These are phyloP conservation scores for Gnaphalium uliginosum DNA, from an alignment of 129 eudicot genomes.

Conservation along the genomic window DNA sequence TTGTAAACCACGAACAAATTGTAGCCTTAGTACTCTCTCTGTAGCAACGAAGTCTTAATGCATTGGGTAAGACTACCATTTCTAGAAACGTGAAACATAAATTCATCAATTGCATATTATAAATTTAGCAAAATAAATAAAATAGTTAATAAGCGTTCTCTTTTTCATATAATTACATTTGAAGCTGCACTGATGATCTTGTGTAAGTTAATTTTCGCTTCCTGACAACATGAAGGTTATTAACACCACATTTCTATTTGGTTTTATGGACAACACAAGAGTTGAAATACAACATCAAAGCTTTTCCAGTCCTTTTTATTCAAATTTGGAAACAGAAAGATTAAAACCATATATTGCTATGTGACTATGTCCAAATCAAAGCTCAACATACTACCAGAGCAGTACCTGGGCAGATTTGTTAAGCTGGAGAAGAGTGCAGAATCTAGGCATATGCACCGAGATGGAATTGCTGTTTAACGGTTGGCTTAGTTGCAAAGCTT, in stretches of 20 bases:
- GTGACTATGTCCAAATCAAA: neutral
- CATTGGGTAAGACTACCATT: neutral
- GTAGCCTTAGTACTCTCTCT: neutral
- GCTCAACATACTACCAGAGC: neutral
- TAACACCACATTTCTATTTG: neutral
- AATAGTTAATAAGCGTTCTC: neutral
- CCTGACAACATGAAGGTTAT: neutral
- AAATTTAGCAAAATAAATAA: neutral
- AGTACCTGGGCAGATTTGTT: constrained; percentile 98
- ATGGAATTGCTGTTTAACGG: constrained; percentile 98
- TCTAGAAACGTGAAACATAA: neutral
- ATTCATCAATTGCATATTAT: neutral
- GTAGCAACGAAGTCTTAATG: constrained; percentile 2
- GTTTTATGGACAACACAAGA: neutral
- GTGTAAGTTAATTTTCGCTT: neutral
- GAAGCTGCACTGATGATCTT: neutral
- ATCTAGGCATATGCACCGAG: constrained; percentile 98
- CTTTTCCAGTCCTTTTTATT: neutral
- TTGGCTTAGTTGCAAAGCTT: constrained; percentile 95
- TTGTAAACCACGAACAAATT: neutral
- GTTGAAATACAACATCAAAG: neutral
- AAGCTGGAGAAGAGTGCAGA: constrained; percentile 97
- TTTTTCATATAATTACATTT: neutral
- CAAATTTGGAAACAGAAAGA: neutral
- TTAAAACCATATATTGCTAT: neutral